Percentiles rank a stretch among this genome's conserved stretches.
phyloP scores from a whole-genome alignment of 2,329 filamentous ascomycete species.

The Trichoderma simmonsii region DNA sequence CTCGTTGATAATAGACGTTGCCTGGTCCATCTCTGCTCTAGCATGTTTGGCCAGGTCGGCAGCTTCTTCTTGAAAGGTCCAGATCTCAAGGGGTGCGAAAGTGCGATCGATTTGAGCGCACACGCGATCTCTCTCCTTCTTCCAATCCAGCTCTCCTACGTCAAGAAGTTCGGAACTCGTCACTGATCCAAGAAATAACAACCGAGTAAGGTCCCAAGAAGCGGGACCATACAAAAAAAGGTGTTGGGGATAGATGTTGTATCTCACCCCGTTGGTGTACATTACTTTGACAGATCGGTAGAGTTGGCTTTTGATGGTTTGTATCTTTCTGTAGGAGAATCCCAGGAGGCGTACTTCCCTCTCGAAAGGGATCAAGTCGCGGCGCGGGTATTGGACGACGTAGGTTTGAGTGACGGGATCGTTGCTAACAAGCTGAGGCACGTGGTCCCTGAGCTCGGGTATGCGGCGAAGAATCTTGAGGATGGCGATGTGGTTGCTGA shows the following conservation, averaged over 20 bases:
- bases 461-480: neutral
- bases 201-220: neutral
- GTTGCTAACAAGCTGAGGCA: neutral
- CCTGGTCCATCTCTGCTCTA: neutral
- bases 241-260: neutral
- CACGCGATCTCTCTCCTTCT: neutral
- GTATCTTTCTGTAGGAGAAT: neutral
- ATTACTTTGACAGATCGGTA: neutral
- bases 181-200: neutral
- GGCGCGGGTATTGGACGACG: neutral
- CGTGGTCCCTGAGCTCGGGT: neutral
- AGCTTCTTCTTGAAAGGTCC: neutral
- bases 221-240: neutral
- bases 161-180: neutral
- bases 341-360: neutral
- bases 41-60: neutral
- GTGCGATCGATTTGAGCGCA: neutral
- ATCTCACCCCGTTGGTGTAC: neutral
- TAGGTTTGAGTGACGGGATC: neutral
- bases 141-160: neutral
- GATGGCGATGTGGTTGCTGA: neutral
- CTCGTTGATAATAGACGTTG: neutral
- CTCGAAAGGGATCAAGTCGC: neutral
- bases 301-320: neutral
- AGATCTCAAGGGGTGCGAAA: neutral